Evolutionary conservation across 192 early-diverging fungal genomes (phyloP).

Genomic region (Globomyces pollinis-pini): DNA sequence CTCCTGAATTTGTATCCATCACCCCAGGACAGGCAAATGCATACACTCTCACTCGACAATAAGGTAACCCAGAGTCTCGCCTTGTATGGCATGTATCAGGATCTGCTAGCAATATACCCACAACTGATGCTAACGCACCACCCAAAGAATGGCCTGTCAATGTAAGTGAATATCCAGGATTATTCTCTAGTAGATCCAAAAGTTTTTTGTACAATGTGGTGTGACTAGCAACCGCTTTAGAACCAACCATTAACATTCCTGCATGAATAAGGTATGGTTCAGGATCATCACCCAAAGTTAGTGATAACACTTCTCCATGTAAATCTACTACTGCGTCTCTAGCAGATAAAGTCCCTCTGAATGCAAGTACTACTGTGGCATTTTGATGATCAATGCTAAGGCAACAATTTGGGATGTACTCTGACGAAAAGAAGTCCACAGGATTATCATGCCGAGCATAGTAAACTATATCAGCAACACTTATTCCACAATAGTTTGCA

Average conservation of each 20-base stretch:
- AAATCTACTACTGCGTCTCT: constrained; percentile 85
- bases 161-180: constrained; percentile 73
- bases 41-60: constrained; percentile 73
- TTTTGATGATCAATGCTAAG: constrained; percentile 76
- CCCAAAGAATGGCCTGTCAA: constrained; percentile 87
- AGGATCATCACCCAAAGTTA: constrained; percentile 15
- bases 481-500: constrained; percentile 28
- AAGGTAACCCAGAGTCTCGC: constrained; percentile 43
- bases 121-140: constrained; percentile 71
- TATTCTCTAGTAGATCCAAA: constrained; percentile 53
- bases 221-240: constrained; percentile 48
- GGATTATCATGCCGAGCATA: neutral
- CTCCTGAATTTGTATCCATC: constrained; percentile 54
- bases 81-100: constrained; percentile 21
- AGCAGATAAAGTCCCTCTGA: constrained; percentile 80
- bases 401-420: constrained; percentile 50
- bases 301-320: constrained; percentile 63
- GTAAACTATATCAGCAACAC: neutral
- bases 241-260: constrained; percentile 67
- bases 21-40: constrained; percentile 74
- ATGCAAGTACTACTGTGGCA: constrained; percentile 66
- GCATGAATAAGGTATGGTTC: constrained; percentile 49
- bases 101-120: constrained; percentile 63
- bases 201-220: constrained; percentile 62
- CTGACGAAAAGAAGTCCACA: constrained; percentile 1